A percentile compares a stretch with the other conserved stretches of the same genome.
phyloP scores from a whole-genome alignment of 169 alveolate species.

The Sarcocystis neurona region DNA sequence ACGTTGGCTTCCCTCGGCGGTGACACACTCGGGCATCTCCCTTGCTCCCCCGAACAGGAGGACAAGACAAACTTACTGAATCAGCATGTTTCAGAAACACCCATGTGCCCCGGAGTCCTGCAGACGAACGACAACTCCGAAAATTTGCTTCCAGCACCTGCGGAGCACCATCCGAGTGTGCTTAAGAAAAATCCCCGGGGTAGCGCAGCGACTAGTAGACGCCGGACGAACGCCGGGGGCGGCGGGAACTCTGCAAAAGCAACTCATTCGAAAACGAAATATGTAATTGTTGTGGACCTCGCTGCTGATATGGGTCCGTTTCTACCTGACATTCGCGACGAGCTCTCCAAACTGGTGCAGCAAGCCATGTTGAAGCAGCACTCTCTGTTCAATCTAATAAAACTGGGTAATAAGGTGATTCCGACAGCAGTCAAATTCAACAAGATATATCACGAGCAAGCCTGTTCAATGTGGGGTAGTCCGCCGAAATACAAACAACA shows the following conservation, averaged over 20 bases:
- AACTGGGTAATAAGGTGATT: constrained; percentile 43
- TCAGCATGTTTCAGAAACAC: neutral
- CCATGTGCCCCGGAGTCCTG: too few species aligned
- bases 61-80: neutral
- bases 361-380: constrained; percentile 40
- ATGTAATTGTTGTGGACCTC: constrained; percentile 15
- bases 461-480: too few species aligned
- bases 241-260: neutral
- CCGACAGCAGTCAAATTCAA: neutral
- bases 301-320: neutral
- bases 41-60: neutral
- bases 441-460: too few species aligned
- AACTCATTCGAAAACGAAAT: neutral
- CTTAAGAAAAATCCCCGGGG: too few species aligned
- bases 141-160: neutral
- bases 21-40: neutral
- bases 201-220: neutral
- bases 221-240: neutral
- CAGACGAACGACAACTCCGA: too few species aligned
- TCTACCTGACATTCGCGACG: constrained; percentile 27
- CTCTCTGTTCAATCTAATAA: constrained; percentile 11
- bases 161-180: too few species aligned
- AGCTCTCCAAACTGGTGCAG: constrained; percentile 27
- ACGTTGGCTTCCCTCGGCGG: too few species aligned
- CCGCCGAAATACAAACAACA: too few species aligned